Percentiles rank a stretch among this genome's conserved stretches.
Conservation (phyloP, 2,329 filamentous ascomycete genomes). For the Botrytis squamosa region DNA sequence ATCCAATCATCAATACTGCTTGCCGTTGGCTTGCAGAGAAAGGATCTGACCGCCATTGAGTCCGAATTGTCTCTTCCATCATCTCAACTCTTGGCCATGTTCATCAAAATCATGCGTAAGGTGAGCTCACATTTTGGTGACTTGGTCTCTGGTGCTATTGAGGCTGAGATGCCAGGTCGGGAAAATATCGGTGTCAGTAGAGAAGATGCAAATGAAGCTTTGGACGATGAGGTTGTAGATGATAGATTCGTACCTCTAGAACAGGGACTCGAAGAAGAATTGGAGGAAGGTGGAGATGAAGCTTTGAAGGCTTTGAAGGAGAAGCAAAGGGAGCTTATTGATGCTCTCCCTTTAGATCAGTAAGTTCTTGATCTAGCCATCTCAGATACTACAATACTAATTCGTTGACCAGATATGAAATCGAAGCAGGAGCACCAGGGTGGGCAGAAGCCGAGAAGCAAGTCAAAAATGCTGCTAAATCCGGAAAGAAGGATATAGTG, state of each 20-base stretch:
- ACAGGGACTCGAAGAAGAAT: constrained; percentile 72
- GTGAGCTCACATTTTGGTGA: constrained; percentile 74
- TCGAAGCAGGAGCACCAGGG: constrained; percentile 59
- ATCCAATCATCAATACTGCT: constrained; percentile 85
- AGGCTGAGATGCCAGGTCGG: constrained; percentile 60
- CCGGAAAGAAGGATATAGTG: constrained; percentile 57
- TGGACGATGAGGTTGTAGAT: constrained; percentile 67
- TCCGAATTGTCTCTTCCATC: constrained; percentile 72
- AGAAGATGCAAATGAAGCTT: constrained; percentile 60
- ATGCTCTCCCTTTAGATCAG: constrained; percentile 85
- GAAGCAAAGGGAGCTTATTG: constrained; percentile 84
- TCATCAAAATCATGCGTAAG: constrained; percentile 93
- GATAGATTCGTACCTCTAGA: constrained; percentile 69
- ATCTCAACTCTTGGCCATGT: constrained; percentile 89
- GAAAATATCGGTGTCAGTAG: constrained; percentile 58
- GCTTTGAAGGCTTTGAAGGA: constrained; percentile 68
- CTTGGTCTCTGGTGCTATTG: constrained; percentile 72
- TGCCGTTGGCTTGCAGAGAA: constrained; percentile 87
- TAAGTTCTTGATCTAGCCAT: constrained; percentile 48
- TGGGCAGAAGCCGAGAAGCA: constrained; percentile 76
- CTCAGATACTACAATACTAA: constrained; percentile 22
- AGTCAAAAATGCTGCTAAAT: constrained; percentile 57
- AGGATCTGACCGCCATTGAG: constrained; percentile 77
- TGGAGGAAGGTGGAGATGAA: constrained; percentile 80
- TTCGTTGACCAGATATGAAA: constrained; percentile 56